Conservation (phyloP, 768 basidiomycete genomes). For the Scleroderma bovista region DNA sequence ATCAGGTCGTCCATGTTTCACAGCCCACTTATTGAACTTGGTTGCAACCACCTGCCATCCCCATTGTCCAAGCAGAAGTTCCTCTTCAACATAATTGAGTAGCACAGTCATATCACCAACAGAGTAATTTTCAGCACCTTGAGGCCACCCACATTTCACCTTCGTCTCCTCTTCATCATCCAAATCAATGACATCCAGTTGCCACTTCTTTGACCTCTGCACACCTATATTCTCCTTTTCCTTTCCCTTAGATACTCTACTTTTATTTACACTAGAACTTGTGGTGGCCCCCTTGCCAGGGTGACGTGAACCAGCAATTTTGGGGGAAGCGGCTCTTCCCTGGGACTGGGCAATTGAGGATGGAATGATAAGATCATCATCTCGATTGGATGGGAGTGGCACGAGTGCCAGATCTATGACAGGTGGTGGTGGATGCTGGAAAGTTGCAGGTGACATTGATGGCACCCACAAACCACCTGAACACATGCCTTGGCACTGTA, state of each 20-base stretch:
- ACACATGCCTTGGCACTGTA: not conserved
- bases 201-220: not conserved
- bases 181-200: not conserved
- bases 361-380: not conserved
- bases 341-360: not conserved
- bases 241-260: not conserved
- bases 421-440: not conserved
- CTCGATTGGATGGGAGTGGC: not conserved
- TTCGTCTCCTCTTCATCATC: not conserved
- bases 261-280: not conserved
- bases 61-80: constrained; percentile 1
- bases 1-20: not conserved
- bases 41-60: not conserved
- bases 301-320: not conserved
- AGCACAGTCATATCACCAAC: not conserved
- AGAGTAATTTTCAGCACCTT: constrained; percentile 1
- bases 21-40: constrained; percentile 2
- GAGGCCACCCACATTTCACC: not conserved
- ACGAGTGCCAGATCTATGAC: not conserved
- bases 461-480: not conserved
- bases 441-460: not conserved
- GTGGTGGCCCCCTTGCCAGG: not conserved
- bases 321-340: not conserved
- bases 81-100: not conserved
- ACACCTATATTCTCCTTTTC: not conserved